Evolutionary conservation across 768 basidiomycete species (phyloP), one percentile per base, ranked within the genome.

Genomic region (Kwoniella dejecticola): DNA sequence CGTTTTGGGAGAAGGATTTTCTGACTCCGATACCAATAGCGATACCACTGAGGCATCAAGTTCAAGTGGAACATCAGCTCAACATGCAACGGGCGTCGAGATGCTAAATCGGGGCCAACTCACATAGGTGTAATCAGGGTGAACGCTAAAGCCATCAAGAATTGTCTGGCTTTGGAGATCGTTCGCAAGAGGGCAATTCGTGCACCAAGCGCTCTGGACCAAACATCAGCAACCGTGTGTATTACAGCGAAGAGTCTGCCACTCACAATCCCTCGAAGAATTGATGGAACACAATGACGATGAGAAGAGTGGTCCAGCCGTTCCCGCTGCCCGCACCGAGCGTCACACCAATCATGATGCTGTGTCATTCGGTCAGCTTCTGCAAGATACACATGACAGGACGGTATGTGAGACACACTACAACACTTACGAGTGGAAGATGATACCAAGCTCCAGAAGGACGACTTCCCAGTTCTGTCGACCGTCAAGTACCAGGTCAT

Each of bases 331-430:
- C 77, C 13, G 49, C 60, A 23, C 57, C 48, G 17, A 79, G 68
- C 1, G 75, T 72, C 2, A 79, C 76, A 7, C 79, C 79, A 36
- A 79, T 79, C 79, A 79, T 79, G 69, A 79, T 78, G 4, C 71
- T 71, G 29, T n/a, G n/a, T n/a, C n/a, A n/a, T n/a, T n/a, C n/a
- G n/a, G n/a, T n/a, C n/a, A n/a, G n/a, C n/a, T n/a, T n/a, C n/a
- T n/a, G n/a, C n/a, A 30, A 49, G 71, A 13, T 71, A 26, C 77
- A 12, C 64, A 21, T 44, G 42, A 21, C 66, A 8, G 36, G 72
- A 58, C n/a, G 66, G 29, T 21, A n/a, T n/a, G n/a, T n/a, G n/a
- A n/a, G n/a, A n/a, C n/a, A n/a, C n/a, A n/a, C n/a, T n/a, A n/a
- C n/a, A n/a, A n/a, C n/a, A 58, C 57, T 48, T 23, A 58, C 56